These are phyloP conservation scores for Epichloe brachyelytri DNA, from an alignment of 2,329 filamentous ascomycete species.

Conservation along the genomic window DNA sequence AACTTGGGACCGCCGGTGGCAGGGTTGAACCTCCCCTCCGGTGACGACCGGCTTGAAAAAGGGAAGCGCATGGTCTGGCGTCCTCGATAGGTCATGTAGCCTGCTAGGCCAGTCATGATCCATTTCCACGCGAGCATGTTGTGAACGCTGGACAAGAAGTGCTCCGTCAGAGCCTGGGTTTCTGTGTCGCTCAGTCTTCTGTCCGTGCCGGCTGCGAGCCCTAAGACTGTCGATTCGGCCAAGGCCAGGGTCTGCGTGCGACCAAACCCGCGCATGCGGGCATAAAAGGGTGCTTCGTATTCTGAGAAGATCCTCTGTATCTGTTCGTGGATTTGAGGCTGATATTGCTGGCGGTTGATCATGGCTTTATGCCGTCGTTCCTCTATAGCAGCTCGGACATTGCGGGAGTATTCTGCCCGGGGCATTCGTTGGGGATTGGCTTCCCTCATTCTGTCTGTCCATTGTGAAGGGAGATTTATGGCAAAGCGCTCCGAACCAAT, in stretches of 20 bases:
- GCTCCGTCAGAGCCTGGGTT: slow-evolving; percentile 21
- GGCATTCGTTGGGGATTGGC: slow-evolving; percentile 10
- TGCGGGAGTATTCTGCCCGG: slow-evolving; percentile 11
- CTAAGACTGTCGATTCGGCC: slow-evolving; percentile 15
- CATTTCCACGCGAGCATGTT: slow-evolving; percentile 19
- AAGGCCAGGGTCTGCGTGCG: slow-evolving; percentile 16
- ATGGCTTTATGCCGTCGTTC: slow-evolving; percentile 19
- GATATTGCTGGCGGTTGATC: slow-evolving; percentile 16
- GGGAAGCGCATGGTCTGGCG: slow-evolving; percentile 25
- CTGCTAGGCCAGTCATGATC: slow-evolving; percentile 14
- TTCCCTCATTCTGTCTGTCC: slow-evolving; percentile 16
- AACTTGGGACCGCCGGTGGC: slow-evolving; percentile 16
- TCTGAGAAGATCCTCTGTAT: slow-evolving; percentile 19
- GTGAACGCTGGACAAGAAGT: slow-evolving; percentile 19
- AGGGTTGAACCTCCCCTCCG: slow-evolving; percentile 16
- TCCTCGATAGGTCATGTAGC: slow-evolving; percentile 14
- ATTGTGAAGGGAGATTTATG: slow-evolving; percentile 3
- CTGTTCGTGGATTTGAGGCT: slow-evolving; percentile 19
- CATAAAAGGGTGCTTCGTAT: slow-evolving; percentile 20
- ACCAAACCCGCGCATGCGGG: slow-evolving; percentile 17
- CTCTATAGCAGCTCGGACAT: slow-evolving; percentile 18
- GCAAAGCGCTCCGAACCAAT: neutral
- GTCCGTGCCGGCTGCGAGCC: slow-evolving; percentile 16
- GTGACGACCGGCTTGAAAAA: slow-evolving; percentile 23
- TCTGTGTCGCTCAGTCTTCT: slow-evolving; percentile 23